Evolutionary conservation across 2,329 filamentous ascomycete species (phyloP).

Genomic region (Trichoderma pleuroti): DNA sequence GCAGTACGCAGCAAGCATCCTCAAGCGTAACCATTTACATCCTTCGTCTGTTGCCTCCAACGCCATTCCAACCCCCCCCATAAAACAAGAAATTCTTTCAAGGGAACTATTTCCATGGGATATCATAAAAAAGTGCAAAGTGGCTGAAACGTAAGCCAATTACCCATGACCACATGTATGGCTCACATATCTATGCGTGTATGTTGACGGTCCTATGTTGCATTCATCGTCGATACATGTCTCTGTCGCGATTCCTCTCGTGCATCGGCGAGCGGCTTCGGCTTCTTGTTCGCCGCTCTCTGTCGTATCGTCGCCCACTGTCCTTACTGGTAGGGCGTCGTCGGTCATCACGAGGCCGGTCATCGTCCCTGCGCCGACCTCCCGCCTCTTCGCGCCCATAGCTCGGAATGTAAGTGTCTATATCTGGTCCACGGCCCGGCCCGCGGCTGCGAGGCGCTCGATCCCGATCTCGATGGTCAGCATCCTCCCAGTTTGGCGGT

Average conservation of each 20-base stretch:
- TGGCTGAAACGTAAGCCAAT: background rate
- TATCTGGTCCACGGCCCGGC: slow-evolving; percentile 35
- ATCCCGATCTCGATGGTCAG: slow-evolving; percentile 42
- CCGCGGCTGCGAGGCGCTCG: slow-evolving; percentile 34
- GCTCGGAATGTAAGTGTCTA: slow-evolving; percentile 51
- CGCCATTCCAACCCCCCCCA: background rate
- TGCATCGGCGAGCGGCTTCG: slow-evolving; percentile 39
- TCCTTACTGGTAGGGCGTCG: slow-evolving; percentile 34
- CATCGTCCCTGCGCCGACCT: slow-evolving; percentile 34
- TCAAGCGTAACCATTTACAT: background rate
- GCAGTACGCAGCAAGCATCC: background rate
- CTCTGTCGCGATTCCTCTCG: slow-evolving; percentile 40
- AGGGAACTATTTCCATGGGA: slow-evolving; percentile 14
- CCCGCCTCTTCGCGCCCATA: slow-evolving; percentile 39
- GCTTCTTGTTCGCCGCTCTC: slow-evolving; percentile 41
- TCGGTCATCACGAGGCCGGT: slow-evolving; percentile 30
- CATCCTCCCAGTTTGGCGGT: slow-evolving; percentile 32
- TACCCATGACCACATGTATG: background rate
- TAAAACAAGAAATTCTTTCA: background rate
- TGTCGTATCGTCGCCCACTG: slow-evolving; percentile 37
- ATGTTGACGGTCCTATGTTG: background rate
- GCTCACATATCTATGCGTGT: background rate
- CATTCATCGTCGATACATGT: slow-evolving; percentile 41
- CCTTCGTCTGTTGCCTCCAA: background rate
- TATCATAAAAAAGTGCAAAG: slow-evolving; percentile 10